Evolutionary conservation across 441 rosid genomes (phyloP).

Genomic region (Populus hybrid): DNA sequence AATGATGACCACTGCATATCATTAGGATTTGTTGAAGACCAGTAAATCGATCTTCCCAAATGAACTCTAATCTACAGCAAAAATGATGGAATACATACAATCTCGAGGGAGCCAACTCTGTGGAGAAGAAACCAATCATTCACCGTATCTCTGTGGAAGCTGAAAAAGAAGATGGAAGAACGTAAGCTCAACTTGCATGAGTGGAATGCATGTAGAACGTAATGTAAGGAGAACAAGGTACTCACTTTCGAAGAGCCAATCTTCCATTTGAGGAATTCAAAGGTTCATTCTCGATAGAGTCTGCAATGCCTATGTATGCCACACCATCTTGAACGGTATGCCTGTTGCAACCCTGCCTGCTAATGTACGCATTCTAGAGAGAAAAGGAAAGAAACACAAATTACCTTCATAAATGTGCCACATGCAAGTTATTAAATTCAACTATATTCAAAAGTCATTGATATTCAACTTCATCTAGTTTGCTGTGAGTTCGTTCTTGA

Average conservation of each 20-base stretch:
- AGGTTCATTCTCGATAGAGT: slow-evolving; percentile 17
- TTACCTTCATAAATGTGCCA: not conserved
- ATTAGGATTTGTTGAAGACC: not conserved
- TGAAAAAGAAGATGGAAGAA: not conserved
- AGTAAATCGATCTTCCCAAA: not conserved
- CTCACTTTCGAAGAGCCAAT: slow-evolving; percentile 21
- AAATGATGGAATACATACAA: slow-evolving; percentile 44
- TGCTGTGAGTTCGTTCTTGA: not conserved
- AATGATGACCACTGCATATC: not conserved
- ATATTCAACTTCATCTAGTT: not conserved
- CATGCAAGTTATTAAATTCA: not conserved
- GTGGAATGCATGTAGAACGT: not conserved
- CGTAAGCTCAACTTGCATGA: slow-evolving; percentile 4
- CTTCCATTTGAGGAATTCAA: slow-evolving; percentile 19
- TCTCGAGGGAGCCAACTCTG: slow-evolving; percentile 51
- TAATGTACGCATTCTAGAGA: slow-evolving; percentile 58
- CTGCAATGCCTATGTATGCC: slow-evolving; percentile 46
- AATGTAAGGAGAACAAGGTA: not conserved
- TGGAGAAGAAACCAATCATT: slow-evolving; percentile 73
- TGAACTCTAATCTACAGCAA: not conserved
- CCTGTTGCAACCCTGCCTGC: slow-evolving; percentile 44
- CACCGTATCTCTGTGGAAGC: slow-evolving; percentile 43
- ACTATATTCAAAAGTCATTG: not conserved
- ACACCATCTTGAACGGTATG: slow-evolving; percentile 30
- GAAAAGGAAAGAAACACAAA: slow-evolving; percentile 13